Conservation (phyloP, 164 flowering plant species). For the Vitis amurensis region DNA sequence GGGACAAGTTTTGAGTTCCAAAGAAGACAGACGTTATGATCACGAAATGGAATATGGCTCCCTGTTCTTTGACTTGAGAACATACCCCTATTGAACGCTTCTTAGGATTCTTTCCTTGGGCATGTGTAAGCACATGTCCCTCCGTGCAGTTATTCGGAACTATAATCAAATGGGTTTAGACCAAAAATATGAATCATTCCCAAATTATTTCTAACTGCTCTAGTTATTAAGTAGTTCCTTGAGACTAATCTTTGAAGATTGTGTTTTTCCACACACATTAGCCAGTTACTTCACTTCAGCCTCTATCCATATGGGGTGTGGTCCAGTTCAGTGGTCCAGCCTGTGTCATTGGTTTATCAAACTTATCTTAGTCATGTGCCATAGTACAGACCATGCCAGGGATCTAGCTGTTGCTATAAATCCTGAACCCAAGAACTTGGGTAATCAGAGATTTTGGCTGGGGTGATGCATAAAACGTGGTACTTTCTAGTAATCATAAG, state of each 20-base stretch:
- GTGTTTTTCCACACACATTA: no score
- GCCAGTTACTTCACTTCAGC: no score
- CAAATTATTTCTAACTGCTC: no score
- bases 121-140: slow-evolving; percentile 2
- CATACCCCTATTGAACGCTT: neutral
- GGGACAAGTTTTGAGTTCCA: neutral
- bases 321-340: neutral
- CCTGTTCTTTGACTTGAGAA: neutral
- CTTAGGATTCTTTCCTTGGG: neutral
- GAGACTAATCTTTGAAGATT: no score
- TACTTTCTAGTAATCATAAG: no score
- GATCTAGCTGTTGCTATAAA: neutral
- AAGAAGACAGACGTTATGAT: neutral
- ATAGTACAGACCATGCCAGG: neutral
- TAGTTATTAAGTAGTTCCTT: no score
- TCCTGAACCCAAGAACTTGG: no score
- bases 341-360: neutral
- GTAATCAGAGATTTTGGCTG: neutral
- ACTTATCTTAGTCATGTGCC: neutral
- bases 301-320: neutral
- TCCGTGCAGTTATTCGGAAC: no score
- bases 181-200: no score
- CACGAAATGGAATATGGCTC: neutral
- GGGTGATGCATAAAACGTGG: no score
- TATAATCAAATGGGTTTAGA: no score